Evolutionary conservation across 2,329 filamentous ascomycete genomes (phyloP).

Genomic region (Aspergillus novofumigatus): DNA sequence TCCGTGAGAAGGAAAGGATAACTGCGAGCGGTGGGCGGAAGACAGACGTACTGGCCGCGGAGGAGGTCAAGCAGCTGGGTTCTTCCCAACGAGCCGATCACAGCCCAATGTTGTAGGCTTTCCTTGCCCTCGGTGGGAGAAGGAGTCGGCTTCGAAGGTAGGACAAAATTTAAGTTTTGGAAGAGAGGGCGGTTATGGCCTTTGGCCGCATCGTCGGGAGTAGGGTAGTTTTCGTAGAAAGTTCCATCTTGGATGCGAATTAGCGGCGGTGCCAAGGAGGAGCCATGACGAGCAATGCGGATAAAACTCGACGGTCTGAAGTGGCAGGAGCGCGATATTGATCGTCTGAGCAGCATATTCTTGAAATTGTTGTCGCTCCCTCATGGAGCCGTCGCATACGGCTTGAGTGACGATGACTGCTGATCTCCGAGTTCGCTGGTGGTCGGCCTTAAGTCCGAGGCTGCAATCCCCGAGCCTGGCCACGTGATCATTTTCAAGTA

Average conservation of each 20-base stretch:
- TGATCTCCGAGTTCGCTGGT: background rate
- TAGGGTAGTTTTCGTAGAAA: slow-evolving; percentile 75
- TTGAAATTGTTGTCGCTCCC: background rate
- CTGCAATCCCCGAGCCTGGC: background rate
- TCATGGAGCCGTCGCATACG: background rate
- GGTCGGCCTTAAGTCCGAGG: background rate
- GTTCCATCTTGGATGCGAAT: slow-evolving; percentile 73
- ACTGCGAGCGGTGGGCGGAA: slow-evolving; percentile 69
- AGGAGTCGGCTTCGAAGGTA: slow-evolving; percentile 50
- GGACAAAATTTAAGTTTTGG: slow-evolving; percentile 62
- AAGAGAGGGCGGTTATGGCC: slow-evolving; percentile 70
- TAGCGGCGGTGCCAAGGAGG: slow-evolving; percentile 46
- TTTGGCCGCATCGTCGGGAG: slow-evolving; percentile 37
- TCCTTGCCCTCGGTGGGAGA: slow-evolving; percentile 6
- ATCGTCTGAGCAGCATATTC: slow-evolving; percentile 25
- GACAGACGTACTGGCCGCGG: slow-evolving; percentile 67
- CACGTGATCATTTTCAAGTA: background rate
- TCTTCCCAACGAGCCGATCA: slow-evolving; percentile 76
- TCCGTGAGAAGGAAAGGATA: slow-evolving; percentile 73
- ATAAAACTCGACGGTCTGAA: slow-evolving; percentile 8
- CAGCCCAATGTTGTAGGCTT: slow-evolving; percentile 66
- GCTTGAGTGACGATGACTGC: background rate
- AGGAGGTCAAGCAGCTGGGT: slow-evolving; percentile 79
- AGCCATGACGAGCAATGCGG: slow-evolving; percentile 11
- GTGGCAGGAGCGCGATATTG: slow-evolving; percentile 16